Conservation (phyloP, 2,329 filamentous ascomycete species). For the Aulographum hederae region DNA sequence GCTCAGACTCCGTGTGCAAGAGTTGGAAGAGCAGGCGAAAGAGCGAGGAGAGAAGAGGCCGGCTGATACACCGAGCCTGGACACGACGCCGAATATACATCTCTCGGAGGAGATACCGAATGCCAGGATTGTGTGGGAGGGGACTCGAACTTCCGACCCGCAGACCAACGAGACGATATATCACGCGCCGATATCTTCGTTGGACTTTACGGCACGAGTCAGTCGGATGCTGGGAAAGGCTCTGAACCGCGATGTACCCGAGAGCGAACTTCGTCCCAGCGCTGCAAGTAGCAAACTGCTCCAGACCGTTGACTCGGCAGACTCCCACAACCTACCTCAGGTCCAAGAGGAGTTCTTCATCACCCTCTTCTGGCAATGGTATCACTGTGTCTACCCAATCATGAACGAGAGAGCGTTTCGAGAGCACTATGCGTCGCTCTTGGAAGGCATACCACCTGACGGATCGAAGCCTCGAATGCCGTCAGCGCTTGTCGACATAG, state of each 20-base stretch:
- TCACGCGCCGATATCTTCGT: conserved; percentile 26
- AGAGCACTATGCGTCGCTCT: conserved; percentile 19
- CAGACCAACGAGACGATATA: conserved; percentile 21
- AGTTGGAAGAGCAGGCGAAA: conserved; percentile 17
- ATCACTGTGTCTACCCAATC: conserved; percentile 23
- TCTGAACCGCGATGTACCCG: too few species aligned
- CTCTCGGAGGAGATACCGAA: conserved; percentile 7
- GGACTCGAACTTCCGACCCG: conserved; percentile 19
- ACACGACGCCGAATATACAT: conserved; percentile 7
- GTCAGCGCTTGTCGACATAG: conserved; percentile 33
- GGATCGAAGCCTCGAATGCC: conserved; percentile 22
- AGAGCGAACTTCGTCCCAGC: conserved; percentile 14
- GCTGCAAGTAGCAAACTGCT: conserved; percentile 7
- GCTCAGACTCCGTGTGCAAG: conserved; percentile 15
- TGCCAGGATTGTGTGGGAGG: conserved; percentile 17
- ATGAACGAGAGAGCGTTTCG: conserved; percentile 27
- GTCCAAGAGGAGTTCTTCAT: conserved; percentile 30
- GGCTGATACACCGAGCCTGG: conserved; percentile 4
- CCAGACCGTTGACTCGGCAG: conserved; percentile 6
- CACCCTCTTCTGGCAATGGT: conserved; percentile 29
- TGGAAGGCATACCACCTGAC: too few species aligned
- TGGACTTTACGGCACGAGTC: conserved; percentile 27
- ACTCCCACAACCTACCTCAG: conserved; percentile 17
- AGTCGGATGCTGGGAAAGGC: conserved; percentile 16
- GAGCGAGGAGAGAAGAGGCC: conserved; percentile 5